Percentiles rank a stretch among this genome's conserved stretches.
Evolutionary conservation across 768 basidiomycete species (phyloP).

Genomic region (Multifurca ochricompacta): DNA sequence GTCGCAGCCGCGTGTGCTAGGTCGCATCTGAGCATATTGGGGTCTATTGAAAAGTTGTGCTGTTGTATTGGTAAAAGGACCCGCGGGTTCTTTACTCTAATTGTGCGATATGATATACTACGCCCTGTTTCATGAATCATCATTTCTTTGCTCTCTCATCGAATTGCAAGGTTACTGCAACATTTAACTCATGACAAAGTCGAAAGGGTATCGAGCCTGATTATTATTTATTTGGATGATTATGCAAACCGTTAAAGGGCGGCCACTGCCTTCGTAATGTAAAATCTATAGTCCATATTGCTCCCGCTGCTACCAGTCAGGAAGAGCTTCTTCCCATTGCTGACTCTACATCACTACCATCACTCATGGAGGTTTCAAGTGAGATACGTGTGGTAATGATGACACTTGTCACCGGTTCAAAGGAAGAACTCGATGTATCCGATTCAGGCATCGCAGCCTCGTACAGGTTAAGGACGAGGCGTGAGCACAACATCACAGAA

Average conservation of each 20-base stretch:
- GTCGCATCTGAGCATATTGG: constrained; percentile 27
- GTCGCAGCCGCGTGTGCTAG: constrained; percentile 73
- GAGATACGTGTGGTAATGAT: constrained; percentile 23
- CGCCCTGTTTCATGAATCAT: constrained; percentile 6
- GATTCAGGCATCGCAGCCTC: constrained; percentile 26
- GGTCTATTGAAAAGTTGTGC: not conserved
- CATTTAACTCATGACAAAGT: too few relatives aligned
- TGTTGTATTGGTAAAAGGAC: constrained; percentile 9
- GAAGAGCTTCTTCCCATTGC: too few relatives aligned
- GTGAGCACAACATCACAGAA: constrained; percentile 46
- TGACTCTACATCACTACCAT: not conserved
- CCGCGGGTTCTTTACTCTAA: constrained; percentile 1
- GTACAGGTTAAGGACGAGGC: constrained; percentile 49
- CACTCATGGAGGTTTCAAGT: not conserved
- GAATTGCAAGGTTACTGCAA: not conserved
- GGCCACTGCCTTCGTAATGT: not conserved
- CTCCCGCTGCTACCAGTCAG: not conserved
- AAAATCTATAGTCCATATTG: not conserved
- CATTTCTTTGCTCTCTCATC: not conserved
- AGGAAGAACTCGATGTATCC: not conserved
- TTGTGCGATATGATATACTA: constrained; percentile 6
- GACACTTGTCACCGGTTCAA: constrained; percentile 14
- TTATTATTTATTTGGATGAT: too few relatives aligned
- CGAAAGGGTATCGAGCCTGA: not conserved
- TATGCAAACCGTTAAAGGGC: too few relatives aligned